Conservation (phyloP, 352 stramenopile species). For the Pythium aristosporum region DNA sequence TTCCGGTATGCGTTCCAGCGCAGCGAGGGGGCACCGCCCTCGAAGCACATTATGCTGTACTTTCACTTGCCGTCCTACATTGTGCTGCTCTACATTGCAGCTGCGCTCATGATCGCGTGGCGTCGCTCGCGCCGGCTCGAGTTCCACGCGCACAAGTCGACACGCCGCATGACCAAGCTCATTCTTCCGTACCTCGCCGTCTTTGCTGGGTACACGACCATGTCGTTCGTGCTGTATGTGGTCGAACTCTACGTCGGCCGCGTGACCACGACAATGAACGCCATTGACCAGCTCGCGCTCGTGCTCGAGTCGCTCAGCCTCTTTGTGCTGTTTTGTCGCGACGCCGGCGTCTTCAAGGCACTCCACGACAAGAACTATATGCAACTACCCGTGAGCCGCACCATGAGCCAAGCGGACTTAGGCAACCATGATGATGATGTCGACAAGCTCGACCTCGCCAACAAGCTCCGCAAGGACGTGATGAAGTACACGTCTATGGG, state of each 20-base stretch:
- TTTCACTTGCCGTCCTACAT: constrained; percentile 67
- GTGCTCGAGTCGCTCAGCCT: constrained; percentile 66
- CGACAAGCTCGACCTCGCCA: constrained; percentile 63
- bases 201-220: constrained; percentile 50
- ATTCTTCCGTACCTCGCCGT: constrained; percentile 78
- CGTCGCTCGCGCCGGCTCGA: constrained; percentile 71
- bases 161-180: constrained; percentile 78
- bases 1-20: constrained; percentile 65
- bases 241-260: constrained; percentile 34
- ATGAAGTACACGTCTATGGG: constrained; percentile 88
- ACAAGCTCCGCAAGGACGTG: constrained; percentile 78
- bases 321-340: constrained; percentile 75
- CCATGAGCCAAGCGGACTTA: constrained; percentile 10
- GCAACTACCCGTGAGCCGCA: constrained; percentile 35
- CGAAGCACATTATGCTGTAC: constrained; percentile 60
- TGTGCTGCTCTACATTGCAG: constrained; percentile 66
- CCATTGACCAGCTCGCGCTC: constrained; percentile 69
- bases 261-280: constrained; percentile 49
- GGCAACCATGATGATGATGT: constrained; percentile 10
- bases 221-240: constrained; percentile 57
- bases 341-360: constrained; percentile 60
- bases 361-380: constrained; percentile 31
- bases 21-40: constrained; percentile 19
- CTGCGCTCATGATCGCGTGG: constrained; percentile 62
- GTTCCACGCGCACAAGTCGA: constrained; percentile 73